Conservation (phyloP, 768 basidiomycete species). For the Pulveroboletus sp. region DNA sequence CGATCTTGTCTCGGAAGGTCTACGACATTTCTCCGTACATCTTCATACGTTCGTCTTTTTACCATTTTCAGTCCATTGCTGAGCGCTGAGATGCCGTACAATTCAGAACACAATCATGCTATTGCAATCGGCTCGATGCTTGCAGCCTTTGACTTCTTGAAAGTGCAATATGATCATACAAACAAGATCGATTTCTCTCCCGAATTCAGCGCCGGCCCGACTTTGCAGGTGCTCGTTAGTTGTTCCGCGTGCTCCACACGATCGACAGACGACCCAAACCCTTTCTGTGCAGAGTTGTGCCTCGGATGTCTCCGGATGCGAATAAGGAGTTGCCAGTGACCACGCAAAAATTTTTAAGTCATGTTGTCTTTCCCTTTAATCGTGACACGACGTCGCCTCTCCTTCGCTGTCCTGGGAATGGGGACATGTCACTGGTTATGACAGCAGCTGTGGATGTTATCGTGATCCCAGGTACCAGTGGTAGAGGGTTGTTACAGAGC, state of each 20-base stretch:
- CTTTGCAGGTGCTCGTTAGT: slow-evolving; percentile 17
- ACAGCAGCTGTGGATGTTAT: background rate
- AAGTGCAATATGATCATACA: slow-evolving; percentile 19
- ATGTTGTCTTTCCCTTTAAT: background rate
- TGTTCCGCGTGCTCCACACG: background rate
- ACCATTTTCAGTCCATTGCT: too few relatives aligned
- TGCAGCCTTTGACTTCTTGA: slow-evolving; percentile 20
- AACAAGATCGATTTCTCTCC: slow-evolving; percentile 25
- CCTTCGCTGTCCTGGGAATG: background rate
- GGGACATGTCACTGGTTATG: background rate
- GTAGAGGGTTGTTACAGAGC: background rate
- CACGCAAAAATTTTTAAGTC: slow-evolving; percentile 6
- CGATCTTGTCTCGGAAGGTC: too few relatives aligned
- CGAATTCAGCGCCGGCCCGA: slow-evolving; percentile 14
- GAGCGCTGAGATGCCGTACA: too few relatives aligned
- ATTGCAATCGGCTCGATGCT: slow-evolving; percentile 24
- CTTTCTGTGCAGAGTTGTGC: slow-evolving; percentile 21
- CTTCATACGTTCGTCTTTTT: too few relatives aligned
- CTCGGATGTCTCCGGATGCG: slow-evolving; percentile 10
- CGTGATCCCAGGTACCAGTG: background rate
- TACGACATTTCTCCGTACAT: too few relatives aligned
- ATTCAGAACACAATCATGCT: too few relatives aligned
- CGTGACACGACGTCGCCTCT: background rate
- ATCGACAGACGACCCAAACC: slow-evolving; percentile 18
- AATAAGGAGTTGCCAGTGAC: slow-evolving; percentile 15